Evolutionary conservation across 176 grass and related monocot genomes (phyloP), one percentile per base, ranked within the genome.

Genomic region (Juncus effusus): DNA sequence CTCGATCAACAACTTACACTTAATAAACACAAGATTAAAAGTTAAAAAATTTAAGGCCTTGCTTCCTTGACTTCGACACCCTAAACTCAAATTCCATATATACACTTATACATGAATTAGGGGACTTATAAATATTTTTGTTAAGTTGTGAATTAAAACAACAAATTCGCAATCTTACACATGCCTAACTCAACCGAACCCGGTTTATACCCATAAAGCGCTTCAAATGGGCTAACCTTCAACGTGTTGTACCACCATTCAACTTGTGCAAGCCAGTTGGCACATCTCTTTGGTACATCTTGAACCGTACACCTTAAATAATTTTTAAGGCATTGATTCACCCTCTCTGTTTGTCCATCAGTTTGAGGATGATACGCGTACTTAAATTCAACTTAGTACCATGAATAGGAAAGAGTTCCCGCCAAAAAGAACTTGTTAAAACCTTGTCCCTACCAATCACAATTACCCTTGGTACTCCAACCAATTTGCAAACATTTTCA

Each of bases 261-360:
- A 15, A 7, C 54, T 56, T n/a, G 54, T 4, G 54, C 8, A 4
- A 56, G 7, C 54, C 54, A 56, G 4, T 9, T 9, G 3, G 5
- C 3, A 3, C 54, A 56, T n/a, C 9, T 15, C 7, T 56, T 12
- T n/a, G 54, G 54, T 4, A 7, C 3, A 45, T 45, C 7, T 45
- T 3, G 5, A 3, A 45, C 42, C 42, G 7, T 45, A 45, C 54
- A 12, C 9, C 54, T 12, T 9, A 56, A 9, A 56, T 56, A 56
- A 12, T n/a, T 4, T 56, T 56, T 7, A 4, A 56, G 3, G 9
- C 54, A 56, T 9, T 56, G 54, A 9, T 60, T 60, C 1, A 60
- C 57, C 7, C 57, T 60, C 14, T 60, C 57, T 9, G 57, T 60
- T 36, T 60, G 57, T 0, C 57, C 57, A 60, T 60, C 57, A 37